Conservation (phyloP, 2,329 filamentous ascomycete genomes). For the Aspergillus flavus region DNA sequence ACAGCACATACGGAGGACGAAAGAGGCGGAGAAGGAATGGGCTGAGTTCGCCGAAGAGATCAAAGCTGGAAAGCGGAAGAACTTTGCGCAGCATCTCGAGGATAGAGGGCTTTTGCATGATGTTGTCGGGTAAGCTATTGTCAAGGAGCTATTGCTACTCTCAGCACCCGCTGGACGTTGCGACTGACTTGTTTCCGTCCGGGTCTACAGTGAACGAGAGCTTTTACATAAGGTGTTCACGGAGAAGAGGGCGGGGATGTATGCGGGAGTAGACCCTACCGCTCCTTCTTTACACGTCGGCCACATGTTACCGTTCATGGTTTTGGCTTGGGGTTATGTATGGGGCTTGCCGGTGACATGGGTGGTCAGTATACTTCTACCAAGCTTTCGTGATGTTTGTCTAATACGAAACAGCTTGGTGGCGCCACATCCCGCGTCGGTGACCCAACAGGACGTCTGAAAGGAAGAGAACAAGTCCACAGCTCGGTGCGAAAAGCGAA, state of each 20-base stretch:
- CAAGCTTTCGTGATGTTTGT: not conserved
- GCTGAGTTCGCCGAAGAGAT: conserved; percentile 44
- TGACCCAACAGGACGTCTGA: conserved; percentile 49
- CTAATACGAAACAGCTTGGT: conserved; percentile 44
- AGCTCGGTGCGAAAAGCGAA: conserved; percentile 47
- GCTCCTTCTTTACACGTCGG: conserved; percentile 54
- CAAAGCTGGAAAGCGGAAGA: conserved; percentile 45
- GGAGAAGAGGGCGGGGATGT: conserved; percentile 49
- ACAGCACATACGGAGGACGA: conserved; percentile 37
- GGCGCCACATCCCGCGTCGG: conserved; percentile 50
- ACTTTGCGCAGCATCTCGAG: conserved; percentile 48
- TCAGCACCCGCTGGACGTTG: not conserved
- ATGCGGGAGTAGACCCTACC: conserved; percentile 54
- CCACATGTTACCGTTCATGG: conserved; percentile 55
- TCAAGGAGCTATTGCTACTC: not conserved
- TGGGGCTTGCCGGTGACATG: conserved; percentile 50
- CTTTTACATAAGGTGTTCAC: conserved; percentile 48
- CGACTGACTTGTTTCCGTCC: conserved; percentile 15
- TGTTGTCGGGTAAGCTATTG: conserved; percentile 46
- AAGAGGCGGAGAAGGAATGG: conserved; percentile 47
- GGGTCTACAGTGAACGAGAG: conserved; percentile 41
- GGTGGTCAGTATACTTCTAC: conserved; percentile 38
- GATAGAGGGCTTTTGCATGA: conserved; percentile 50
- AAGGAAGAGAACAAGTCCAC: conserved; percentile 41
- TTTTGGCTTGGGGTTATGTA: conserved; percentile 52